Conservation (phyloP, 257 asterid species). For the Fraxinus pennsylvanica region DNA sequence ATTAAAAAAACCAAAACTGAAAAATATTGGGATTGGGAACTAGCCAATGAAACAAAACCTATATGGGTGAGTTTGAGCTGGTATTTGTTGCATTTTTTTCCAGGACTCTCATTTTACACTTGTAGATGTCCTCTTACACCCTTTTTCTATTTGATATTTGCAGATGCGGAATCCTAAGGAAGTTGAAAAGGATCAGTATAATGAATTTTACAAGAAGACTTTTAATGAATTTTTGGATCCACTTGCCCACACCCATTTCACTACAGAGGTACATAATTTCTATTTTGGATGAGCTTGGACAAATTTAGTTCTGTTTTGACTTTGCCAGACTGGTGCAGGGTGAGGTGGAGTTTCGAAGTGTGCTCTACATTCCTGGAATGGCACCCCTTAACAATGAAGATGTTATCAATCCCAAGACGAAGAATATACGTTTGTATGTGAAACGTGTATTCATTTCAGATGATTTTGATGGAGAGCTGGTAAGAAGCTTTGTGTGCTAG, state of each 20-base stretch:
- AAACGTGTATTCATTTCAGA: slow-evolving; percentile 95
- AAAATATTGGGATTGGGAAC: slow-evolving; percentile 98
- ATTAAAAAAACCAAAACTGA: slow-evolving; percentile 71
- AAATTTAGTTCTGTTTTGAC: slow-evolving; percentile 18
- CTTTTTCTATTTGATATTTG: slow-evolving; percentile 19
- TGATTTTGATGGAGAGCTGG: slow-evolving; percentile 99
- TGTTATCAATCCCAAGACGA: slow-evolving; percentile 87
- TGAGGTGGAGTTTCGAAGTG: slow-evolving; percentile 97
- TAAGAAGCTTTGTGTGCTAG: slow-evolving; percentile 34
- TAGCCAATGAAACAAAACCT: slow-evolving; percentile 93
- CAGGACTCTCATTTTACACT: neutral
- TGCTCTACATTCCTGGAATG: slow-evolving; percentile 94
- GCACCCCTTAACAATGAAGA: slow-evolving; percentile 97
- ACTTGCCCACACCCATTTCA: slow-evolving; percentile 75
- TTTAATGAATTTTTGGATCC: slow-evolving; percentile 96
- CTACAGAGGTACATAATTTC: slow-evolving; percentile 73
- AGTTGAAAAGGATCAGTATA: slow-evolving; percentile 85
- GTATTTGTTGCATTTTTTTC: neutral
- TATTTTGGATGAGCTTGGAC: slow-evolving; percentile 13
- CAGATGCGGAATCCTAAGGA: slow-evolving; percentile 96
- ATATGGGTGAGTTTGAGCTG: slow-evolving; percentile 73
- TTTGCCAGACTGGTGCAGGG: slow-evolving; percentile 56
- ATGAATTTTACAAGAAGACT: slow-evolving; percentile 85
- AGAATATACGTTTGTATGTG: slow-evolving; percentile 85
- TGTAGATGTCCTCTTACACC: neutral